A percentile compares a stretch with the other conserved stretches of the same genome.
Evolutionary conservation across 2,329 filamentous ascomycete genomes (phyloP).

Genomic region (Proliferodiscus dingleyae): DNA sequence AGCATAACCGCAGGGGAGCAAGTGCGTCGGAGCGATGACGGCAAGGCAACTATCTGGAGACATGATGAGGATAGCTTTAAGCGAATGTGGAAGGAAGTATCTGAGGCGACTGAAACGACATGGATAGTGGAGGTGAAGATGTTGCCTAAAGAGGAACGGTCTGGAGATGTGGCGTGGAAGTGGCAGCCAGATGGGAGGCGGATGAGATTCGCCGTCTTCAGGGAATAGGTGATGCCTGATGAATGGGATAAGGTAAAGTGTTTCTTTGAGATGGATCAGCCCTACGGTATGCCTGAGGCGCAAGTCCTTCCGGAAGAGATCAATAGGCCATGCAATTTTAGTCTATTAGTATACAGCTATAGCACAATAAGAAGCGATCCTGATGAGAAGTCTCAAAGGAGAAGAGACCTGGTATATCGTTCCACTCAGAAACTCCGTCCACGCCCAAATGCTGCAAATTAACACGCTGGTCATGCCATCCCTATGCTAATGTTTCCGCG

Average conservation of each 20-base stretch:
- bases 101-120: constrained; percentile 27
- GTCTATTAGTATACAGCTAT: constrained; percentile 1
- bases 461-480: background rate
- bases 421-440: background rate
- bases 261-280: too few species aligned
- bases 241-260: too few species aligned
- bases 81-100: constrained; percentile 36
- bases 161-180: background rate
- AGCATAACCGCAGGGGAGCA: background rate
- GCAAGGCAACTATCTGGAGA: constrained; percentile 18
- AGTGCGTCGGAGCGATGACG: background rate
- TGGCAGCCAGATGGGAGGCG: background rate
- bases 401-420: background rate
- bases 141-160: background rate
- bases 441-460: constrained; percentile 4
- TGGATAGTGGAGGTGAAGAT: background rate
- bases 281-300: background rate
- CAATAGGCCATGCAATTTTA: background rate
- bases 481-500: background rate
- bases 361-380: background rate
- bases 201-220: background rate
- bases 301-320: background rate
- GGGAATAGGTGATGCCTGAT: background rate
- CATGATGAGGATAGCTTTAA: constrained; percentile 31
- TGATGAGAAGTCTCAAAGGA: background rate